Conservation (phyloP, 2,329 filamentous ascomycete species). For the Nakataea oryzae region DNA sequence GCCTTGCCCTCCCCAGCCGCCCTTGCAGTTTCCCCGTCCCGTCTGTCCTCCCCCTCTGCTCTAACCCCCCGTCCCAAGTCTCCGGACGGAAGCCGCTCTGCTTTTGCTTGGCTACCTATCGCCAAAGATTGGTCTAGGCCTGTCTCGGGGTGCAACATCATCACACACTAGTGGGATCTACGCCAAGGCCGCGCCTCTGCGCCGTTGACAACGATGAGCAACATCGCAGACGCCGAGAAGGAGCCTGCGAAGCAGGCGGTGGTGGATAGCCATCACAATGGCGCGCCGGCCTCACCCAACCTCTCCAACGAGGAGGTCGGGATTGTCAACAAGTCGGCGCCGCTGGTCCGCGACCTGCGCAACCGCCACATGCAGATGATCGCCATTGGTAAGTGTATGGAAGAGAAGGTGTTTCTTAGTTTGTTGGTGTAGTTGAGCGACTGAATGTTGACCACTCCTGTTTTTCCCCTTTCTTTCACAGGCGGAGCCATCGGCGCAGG, state of each 20-base stretch:
- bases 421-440: neutral
- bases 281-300: conserved; percentile 1
- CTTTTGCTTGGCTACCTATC: too few species aligned
- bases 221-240: conserved; percentile 7
- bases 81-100: neutral
- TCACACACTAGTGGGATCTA: neutral
- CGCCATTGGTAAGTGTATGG: conserved; percentile 25
- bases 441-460: neutral
- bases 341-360: conserved; percentile 23
- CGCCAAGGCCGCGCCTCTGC: neutral
- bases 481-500: conserved; percentile 40
- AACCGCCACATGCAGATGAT: conserved; percentile 35
- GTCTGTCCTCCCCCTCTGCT: neutral
- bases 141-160: too few species aligned
- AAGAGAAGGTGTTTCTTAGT: neutral
- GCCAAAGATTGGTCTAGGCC: too few species aligned
- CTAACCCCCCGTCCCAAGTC: neutral
- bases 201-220: neutral
- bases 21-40: neutral
- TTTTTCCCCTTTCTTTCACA: conserved; percentile 6
- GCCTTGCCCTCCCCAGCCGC: neutral
- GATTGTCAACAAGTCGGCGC: conserved; percentile 19
- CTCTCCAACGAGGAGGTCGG: conserved; percentile 24
- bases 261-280: conserved; percentile 7
- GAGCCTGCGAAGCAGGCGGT: conserved; percentile 11